phyloP scores from a whole-genome alignment of 495 filamentous ascomycete genomes.

The Neurospora pannonica region DNA sequence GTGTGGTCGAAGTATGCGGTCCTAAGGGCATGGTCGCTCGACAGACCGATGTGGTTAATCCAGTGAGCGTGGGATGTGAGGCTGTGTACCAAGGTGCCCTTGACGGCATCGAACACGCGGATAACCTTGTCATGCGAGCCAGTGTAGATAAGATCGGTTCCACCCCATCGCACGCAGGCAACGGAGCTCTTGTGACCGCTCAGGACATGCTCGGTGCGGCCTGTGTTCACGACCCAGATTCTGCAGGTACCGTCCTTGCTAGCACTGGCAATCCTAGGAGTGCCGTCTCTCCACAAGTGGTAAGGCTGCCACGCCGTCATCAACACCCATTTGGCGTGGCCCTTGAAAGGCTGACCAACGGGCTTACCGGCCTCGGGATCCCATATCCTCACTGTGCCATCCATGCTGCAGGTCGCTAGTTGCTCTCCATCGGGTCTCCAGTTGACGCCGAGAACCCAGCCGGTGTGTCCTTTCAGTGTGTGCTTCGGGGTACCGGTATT shows the following conservation, averaged over 20 bases:
- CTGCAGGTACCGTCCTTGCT: conserved; percentile 87
- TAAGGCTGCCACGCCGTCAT: conserved; percentile 91
- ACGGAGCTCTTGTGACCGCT: conserved; percentile 83
- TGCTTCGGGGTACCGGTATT: conserved; percentile 85
- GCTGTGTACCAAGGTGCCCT: conserved; percentile 69
- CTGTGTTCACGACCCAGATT: conserved; percentile 75
- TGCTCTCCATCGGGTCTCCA: conserved; percentile 77
- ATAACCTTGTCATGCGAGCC: conserved; percentile 81
- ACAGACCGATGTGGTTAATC: conserved; percentile 92
- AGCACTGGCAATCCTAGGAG: conserved; percentile 74
- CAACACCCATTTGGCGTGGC: conserved; percentile 86
- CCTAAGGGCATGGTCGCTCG: conserved; percentile 83
- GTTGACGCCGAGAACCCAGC: conserved; percentile 81
- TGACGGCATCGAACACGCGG: conserved; percentile 78
- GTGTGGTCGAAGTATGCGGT: conserved; percentile 82
- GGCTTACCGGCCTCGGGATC: conserved; percentile 73
- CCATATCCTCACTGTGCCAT: conserved; percentile 86
- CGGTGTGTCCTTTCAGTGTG: conserved; percentile 86
- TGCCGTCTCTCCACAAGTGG: conserved; percentile 64
- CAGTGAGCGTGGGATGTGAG: conserved; percentile 82
- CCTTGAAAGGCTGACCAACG: conserved; percentile 69
- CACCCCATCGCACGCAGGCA: conserved; percentile 91
- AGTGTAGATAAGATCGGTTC: conserved; percentile 60
- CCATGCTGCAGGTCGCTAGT: conserved; percentile 89
- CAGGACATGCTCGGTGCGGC: conserved; percentile 69